Evolutionary conservation across 2,329 filamentous ascomycete species (phyloP).

Genomic region (Calonectria crousiana): DNA sequence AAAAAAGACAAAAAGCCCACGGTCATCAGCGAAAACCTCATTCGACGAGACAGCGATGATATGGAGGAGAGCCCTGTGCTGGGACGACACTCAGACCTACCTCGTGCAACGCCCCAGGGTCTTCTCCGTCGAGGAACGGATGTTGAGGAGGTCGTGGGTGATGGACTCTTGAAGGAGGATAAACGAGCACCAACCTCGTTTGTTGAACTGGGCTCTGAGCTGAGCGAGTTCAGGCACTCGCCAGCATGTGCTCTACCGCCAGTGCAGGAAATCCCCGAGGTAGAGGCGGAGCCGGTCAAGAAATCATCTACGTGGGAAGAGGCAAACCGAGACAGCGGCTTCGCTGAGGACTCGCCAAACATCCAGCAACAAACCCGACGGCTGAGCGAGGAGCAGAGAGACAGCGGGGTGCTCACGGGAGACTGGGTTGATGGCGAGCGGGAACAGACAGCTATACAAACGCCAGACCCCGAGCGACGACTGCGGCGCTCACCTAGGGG

Average conservation of each 20-base stretch:
- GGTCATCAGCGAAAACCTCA: slow-evolving; percentile 32
- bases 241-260: slow-evolving; percentile 61
- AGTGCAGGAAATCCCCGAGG: slow-evolving; percentile 64
- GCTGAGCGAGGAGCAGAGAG: slow-evolving; percentile 55
- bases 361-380: slow-evolving; percentile 52
- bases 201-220: slow-evolving; percentile 41
- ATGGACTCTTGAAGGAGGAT: slow-evolving; percentile 49
- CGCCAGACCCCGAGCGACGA: slow-evolving; percentile 47
- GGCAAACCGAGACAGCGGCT: slow-evolving; percentile 51
- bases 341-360: slow-evolving; percentile 54
- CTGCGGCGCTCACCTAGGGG: slow-evolving; percentile 49
- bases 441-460: slow-evolving; percentile 39
- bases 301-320: slow-evolving; percentile 34
- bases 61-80: slow-evolving; percentile 55
- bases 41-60: slow-evolving; percentile 42
- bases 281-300: slow-evolving; percentile 50
- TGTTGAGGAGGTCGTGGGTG: slow-evolving; percentile 45
- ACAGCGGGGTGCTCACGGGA: slow-evolving; percentile 69
- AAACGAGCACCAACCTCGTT: slow-evolving; percentile 37
- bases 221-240: slow-evolving; percentile 57
- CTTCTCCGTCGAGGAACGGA: slow-evolving; percentile 49
- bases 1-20: slow-evolving; percentile 23
- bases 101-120: slow-evolving; percentile 36
- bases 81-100: slow-evolving; percentile 40
- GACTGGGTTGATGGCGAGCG: slow-evolving; percentile 55